Percentiles rank a stretch among this genome's conserved stretches.
Evolutionary conservation across 805 yeast genomes (phyloP).

Genomic region (Wickerhamomyces chaumierensis): DNA sequence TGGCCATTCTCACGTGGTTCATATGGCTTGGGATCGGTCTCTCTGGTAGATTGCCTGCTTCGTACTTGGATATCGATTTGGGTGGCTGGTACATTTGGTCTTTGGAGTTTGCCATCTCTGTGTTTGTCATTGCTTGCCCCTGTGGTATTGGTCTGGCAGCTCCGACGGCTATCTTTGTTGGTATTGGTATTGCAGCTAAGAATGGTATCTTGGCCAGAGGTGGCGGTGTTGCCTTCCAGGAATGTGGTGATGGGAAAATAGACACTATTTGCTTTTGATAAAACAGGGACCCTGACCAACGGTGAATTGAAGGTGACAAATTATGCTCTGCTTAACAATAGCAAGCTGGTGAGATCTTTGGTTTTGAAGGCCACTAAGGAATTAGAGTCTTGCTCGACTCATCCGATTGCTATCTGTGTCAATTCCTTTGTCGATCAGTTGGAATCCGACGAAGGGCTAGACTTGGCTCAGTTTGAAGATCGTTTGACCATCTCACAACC

Average conservation of each 20-base stretch:
- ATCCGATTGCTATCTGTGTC: conserved; percentile 57
- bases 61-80: conserved; percentile 49
- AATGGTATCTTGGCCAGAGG: conserved; percentile 68
- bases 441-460: conserved; percentile 10
- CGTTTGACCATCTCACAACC: conserved; percentile 29
- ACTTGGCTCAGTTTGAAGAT: background rate
- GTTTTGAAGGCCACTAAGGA: conserved; percentile 39
- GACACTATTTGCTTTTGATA: conserved; percentile 64
- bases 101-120: conserved; percentile 64
- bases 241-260: conserved; percentile 40
- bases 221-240: conserved; percentile 77
- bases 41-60: conserved; percentile 38
- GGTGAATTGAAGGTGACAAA: conserved; percentile 48
- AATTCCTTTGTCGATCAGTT: conserved; percentile 25
- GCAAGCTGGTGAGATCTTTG: no score
- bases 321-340: no score
- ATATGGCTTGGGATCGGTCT: conserved; percentile 55
- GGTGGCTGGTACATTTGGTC: conserved; percentile 79
- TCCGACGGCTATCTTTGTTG: conserved; percentile 74
- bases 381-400: conserved; percentile 53
- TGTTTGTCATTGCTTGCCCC: conserved; percentile 77
- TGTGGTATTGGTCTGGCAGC: conserved; percentile 82
- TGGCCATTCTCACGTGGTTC: conserved; percentile 57
- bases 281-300: conserved; percentile 65
- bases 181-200: conserved; percentile 70